Conservation (phyloP, 805 yeast species). For the Lipomyces kockii region DNA sequence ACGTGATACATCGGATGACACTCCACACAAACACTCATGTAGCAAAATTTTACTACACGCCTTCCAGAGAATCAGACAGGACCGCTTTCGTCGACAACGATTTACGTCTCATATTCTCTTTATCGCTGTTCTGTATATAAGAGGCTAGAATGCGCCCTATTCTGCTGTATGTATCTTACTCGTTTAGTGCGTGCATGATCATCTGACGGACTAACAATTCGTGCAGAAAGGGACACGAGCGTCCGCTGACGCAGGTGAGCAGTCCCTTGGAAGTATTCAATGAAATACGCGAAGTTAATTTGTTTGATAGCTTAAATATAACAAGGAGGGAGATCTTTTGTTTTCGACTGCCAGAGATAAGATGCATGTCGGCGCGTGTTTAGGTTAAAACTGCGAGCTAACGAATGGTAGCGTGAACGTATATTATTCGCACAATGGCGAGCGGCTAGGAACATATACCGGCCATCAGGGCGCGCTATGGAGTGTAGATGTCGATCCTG, state of each 20-base stretch:
- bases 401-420: constrained; percentile 46
- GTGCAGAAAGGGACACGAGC: constrained; percentile 83
- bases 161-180: constrained; percentile 39
- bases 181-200: neutral
- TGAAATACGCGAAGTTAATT: neutral
- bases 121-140: neutral
- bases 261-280: neutral
- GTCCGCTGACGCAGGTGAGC: constrained; percentile 81
- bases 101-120: neutral
- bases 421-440: constrained; percentile 96
- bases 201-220: neutral
- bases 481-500: constrained; percentile 82
- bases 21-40: neutral
- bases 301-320: constrained; percentile 67
- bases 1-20: neutral
- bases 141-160: constrained; percentile 61
- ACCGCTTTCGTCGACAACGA: neutral
- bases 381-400: neutral
- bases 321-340: constrained; percentile 91
- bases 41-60: neutral
- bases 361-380: constrained; percentile 45
- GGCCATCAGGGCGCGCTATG: constrained; percentile 94
- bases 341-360: constrained; percentile 92
- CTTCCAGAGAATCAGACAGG: neutral
- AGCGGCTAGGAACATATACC: constrained; percentile 87